phyloP scores from a whole-genome alignment of 768 basidiomycete species.

The Dioszegia hungarica region DNA sequence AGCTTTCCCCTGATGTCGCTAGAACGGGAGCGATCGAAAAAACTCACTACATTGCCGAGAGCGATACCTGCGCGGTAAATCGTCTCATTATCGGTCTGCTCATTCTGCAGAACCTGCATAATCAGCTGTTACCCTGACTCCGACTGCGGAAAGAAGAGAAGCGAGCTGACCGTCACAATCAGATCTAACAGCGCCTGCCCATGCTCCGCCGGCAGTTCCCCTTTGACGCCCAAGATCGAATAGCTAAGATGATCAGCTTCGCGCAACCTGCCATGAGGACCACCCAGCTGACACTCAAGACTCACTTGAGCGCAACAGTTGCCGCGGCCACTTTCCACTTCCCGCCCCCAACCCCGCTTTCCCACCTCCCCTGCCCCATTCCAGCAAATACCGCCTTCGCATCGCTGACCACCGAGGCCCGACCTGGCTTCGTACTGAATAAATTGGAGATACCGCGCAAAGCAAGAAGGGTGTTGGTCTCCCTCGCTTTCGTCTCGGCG shows the following conservation, averaged over 20 bases:
- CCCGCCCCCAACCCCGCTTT: slow-evolving; percentile 51
- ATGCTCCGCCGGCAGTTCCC: slow-evolving; percentile 15
- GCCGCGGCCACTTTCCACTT: slow-evolving; percentile 69
- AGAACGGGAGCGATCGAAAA: background rate
- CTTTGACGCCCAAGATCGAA: slow-evolving; percentile 39
- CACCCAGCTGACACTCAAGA: slow-evolving; percentile 14
- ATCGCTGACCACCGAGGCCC: slow-evolving; percentile 10
- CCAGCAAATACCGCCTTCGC: slow-evolving; percentile 48
- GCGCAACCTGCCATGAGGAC: background rate
- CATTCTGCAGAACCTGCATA: slow-evolving; percentile 39
- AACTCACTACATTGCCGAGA: slow-evolving; percentile 43
- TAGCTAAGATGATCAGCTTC: slow-evolving; percentile 28
- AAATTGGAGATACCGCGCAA: slow-evolving; percentile 75
- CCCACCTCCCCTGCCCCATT: slow-evolving; percentile 67
- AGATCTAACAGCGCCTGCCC: slow-evolving; percentile 23
- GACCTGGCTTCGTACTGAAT: slow-evolving; percentile 54
- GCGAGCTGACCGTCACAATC: slow-evolving; percentile 6
- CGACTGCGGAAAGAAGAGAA: background rate
- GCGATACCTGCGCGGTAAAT: slow-evolving; percentile 44
- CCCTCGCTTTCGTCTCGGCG: slow-evolving; percentile 62
- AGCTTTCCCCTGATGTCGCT: background rate
- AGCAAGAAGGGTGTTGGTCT: slow-evolving; percentile 77
- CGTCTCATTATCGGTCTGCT: slow-evolving; percentile 39
- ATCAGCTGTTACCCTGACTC: slow-evolving; percentile 1
- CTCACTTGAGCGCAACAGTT: slow-evolving; percentile 84